Conservation (phyloP, 2,329 filamentous ascomycete genomes). For the Rachicladosporium sp. region DNA sequence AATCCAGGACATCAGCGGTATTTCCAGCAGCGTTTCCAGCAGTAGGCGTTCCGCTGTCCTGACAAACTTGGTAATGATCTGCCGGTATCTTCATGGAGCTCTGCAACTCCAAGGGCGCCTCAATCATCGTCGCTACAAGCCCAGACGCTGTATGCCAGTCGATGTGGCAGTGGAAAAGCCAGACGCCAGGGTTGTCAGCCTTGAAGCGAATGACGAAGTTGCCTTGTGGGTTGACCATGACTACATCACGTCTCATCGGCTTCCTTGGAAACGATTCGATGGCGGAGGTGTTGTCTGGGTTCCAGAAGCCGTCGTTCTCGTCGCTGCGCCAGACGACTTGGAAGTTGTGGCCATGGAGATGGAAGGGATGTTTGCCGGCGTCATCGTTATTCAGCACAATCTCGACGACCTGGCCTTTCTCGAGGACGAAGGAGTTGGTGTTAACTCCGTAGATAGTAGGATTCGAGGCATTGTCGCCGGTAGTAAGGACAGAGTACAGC, state of each 20-base stretch:
- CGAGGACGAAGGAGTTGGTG: constrained; percentile 49
- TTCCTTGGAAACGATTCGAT: constrained; percentile 18
- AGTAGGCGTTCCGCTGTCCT: constrained; percentile 36
- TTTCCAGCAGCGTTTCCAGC: constrained; percentile 67
- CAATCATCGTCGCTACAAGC: constrained; percentile 40
- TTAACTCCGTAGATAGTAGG: constrained; percentile 38
- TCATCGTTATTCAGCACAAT: constrained; percentile 69
- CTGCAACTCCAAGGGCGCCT: constrained; percentile 47
- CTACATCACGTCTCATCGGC: constrained; percentile 39
- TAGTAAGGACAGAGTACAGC: constrained; percentile 55
- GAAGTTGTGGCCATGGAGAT: constrained; percentile 66
- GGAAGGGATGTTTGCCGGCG: constrained; percentile 57
- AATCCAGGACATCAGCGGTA: constrained; percentile 48
- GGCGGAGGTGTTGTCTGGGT: constrained; percentile 21
- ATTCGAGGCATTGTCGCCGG: constrained; percentile 36
- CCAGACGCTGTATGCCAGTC: constrained; percentile 40
- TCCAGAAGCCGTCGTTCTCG: constrained; percentile 21
- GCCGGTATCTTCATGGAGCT: constrained; percentile 46
- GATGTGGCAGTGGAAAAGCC: constrained; percentile 35
- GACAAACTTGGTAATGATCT: constrained; percentile 49
- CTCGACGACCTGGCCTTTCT: constrained; percentile 55
- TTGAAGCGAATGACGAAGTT: constrained; percentile 44
- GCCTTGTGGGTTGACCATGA: constrained; percentile 42
- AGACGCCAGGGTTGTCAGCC: constrained; percentile 39
- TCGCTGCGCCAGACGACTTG: constrained; percentile 39